A percentile compares a stretch with the other conserved stretches of the same genome.
Evolutionary conservation across 768 basidiomycete species (phyloP).

Genomic region (Suillus occidentalis): DNA sequence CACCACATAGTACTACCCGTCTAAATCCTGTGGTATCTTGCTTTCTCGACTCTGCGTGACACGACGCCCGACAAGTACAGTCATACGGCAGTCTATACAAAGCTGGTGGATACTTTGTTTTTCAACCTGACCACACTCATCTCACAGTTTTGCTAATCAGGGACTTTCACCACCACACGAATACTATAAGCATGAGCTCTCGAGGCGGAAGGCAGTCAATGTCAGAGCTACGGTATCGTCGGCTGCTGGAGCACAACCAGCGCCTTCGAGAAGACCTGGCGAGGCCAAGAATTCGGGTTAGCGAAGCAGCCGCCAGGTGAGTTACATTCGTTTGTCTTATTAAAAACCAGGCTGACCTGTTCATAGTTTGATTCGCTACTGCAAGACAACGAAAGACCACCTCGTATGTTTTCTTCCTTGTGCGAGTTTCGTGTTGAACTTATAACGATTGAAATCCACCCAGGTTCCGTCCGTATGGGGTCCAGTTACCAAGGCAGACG

Average conservation of each 20-base stretch:
- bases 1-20: neutral
- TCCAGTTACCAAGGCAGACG: conserved; percentile 85
- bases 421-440: neutral
- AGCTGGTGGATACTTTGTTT: neutral
- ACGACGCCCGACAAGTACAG: neutral
- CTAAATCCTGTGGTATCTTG: neutral
- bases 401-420: conserved; percentile 43
- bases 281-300: conserved; percentile 68
- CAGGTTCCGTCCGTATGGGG: conserved; percentile 98
- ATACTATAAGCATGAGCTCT: conserved; percentile 48
- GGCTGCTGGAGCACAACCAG: conserved; percentile 74
- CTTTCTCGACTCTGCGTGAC: neutral
- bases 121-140: neutral
- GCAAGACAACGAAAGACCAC: conserved; percentile 72
- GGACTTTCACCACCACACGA: conserved; percentile 1
- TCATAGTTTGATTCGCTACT: conserved; percentile 67
- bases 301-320: conserved; percentile 69
- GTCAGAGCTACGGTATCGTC: conserved; percentile 81
- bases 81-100: conserved; percentile 3
- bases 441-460: conserved; percentile 18
- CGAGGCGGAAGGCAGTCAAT: conserved; percentile 69
- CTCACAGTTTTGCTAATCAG: conserved; percentile 8
- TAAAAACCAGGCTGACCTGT: conserved; percentile 8
- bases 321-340: conserved; percentile 12
- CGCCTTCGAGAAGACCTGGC: conserved; percentile 71